phyloP scores from a whole-genome alignment of 176 grass and related monocot species.

The Eleusine coracana region DNA sequence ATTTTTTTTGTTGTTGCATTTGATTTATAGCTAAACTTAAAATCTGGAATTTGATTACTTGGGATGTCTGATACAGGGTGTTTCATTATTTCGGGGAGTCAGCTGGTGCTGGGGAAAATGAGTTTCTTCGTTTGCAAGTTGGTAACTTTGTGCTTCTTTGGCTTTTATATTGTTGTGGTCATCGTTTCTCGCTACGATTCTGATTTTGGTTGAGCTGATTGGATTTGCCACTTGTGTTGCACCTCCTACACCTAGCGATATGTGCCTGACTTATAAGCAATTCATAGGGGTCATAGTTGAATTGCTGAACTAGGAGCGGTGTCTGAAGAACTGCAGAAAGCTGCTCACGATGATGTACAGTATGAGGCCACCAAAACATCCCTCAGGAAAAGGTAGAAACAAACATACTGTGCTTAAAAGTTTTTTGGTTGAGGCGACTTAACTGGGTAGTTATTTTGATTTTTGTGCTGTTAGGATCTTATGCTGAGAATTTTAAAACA shows the following conservation, averaged over 20 bases:
- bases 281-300: constrained; percentile 75
- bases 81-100: too few species aligned
- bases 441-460: not conserved
- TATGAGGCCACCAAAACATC: constrained; percentile 27
- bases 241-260: constrained; percentile 75
- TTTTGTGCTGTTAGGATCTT: constrained; percentile 11
- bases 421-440: not conserved
- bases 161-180: not conserved
- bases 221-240: constrained; percentile 30
- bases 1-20: too few species aligned
- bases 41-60: too few species aligned
- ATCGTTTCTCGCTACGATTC: not conserved
- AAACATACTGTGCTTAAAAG: not conserved
- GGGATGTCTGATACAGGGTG: too few species aligned
- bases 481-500: not conserved
- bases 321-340: constrained; percentile 78
- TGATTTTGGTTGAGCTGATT: constrained; percentile 26
- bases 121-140: too few species aligned
- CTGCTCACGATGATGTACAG: constrained; percentile 49
- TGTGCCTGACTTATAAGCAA: constrained; percentile 81
- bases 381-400: constrained; percentile 50
- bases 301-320: constrained; percentile 72
- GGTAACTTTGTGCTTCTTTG: not conserved
- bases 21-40: too few species aligned
- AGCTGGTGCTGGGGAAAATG: too few species aligned